Base-by-base conservation (phyloP, 2,329 filamentous ascomycete species). In the Aureobasidium namibiae region DNA sequence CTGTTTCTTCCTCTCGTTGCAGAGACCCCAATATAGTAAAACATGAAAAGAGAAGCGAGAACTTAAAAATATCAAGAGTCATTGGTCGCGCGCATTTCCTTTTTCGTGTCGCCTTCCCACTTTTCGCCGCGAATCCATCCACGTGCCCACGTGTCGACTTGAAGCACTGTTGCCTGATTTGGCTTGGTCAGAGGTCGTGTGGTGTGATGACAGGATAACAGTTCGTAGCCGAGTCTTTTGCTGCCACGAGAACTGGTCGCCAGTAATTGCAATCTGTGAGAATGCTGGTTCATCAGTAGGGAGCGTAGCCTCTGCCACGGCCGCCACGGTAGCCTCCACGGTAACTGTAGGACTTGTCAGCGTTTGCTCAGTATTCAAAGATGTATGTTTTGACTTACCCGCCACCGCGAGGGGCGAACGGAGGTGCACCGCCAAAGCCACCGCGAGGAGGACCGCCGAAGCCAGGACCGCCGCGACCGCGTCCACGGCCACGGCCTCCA, bases 401-500 rank as follows among this genome's bases (percentile, higher is more conserved):
- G 39, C 67, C 68, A 39, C 75, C 75, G 59, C 74, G 69, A 41
- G 74, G 73, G 56, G 70, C 61, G 50, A 62, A 65, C 21, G 60
- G 59, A 29, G 65, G 66, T 41, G 66, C 61, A 38, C 61, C 66
- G 18, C 67, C 68, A 49, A 66, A 70, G 26, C 69, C 77, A 36
- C 75, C 70, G 67, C 85, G n/a, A n/a, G n/a, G 80, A 59, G 81
- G 81, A 21, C 76, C 75, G 61, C 62, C 65, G 31, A 62, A 62
- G 63, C 74, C 73, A 56, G 73, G 71, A 62, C 72, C 70, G 34
- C 73, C 68, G 33, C 70, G 62, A 24, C 69, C 68, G 33, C 67
- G 62, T 57, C 70, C 75, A 73, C 65, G 74, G 56, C 77, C 76
- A 45, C 83, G 75, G 9, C 82, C 79, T 59, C 78, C 77, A 41